These are phyloP conservation scores for Hanseniaspora occidentalis DNA, from an alignment of 805 yeast species.

Conservation along the genomic window DNA sequence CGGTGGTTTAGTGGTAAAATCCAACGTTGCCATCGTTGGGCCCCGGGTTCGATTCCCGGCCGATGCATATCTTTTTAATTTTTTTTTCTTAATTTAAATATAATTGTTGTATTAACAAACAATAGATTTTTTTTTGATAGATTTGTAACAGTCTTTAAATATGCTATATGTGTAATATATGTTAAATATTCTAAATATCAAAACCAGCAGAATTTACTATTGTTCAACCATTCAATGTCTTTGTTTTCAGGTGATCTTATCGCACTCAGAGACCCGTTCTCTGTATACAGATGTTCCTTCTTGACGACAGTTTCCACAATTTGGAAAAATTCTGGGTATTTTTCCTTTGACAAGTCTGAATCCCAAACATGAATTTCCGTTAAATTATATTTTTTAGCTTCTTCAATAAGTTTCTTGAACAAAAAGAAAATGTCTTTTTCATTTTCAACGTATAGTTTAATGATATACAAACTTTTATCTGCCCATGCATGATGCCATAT, in stretches of 20 bases:
- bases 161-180: neutral
- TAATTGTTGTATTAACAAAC: neutral
- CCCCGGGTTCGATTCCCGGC: constrained; percentile 24
- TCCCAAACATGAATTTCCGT: constrained; percentile 29
- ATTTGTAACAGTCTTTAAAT: neutral
- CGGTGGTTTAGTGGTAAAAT: constrained; percentile 25
- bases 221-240: constrained; percentile 28
- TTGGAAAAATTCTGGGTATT: constrained; percentile 13
- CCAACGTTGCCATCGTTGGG: constrained; percentile 25
- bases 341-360: constrained; percentile 21
- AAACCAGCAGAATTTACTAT: constrained; percentile 40
- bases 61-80: neutral
- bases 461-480: constrained; percentile 18
- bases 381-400: constrained; percentile 21
- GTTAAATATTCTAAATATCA: constrained; percentile 9
- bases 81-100: neutral
- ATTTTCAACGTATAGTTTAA: constrained; percentile 16
- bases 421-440: constrained; percentile 19
- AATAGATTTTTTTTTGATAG: neutral
- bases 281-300: constrained; percentile 11
- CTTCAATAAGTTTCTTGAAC: constrained; percentile 23
- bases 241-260: constrained; percentile 23
- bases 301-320: constrained; percentile 16
- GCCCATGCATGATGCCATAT: constrained; percentile 36
- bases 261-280: constrained; percentile 29